These are phyloP conservation scores for Lanmaoa pseudosensibilis DNA, from an alignment of 768 basidiomycete species.

Conservation along the genomic window DNA sequence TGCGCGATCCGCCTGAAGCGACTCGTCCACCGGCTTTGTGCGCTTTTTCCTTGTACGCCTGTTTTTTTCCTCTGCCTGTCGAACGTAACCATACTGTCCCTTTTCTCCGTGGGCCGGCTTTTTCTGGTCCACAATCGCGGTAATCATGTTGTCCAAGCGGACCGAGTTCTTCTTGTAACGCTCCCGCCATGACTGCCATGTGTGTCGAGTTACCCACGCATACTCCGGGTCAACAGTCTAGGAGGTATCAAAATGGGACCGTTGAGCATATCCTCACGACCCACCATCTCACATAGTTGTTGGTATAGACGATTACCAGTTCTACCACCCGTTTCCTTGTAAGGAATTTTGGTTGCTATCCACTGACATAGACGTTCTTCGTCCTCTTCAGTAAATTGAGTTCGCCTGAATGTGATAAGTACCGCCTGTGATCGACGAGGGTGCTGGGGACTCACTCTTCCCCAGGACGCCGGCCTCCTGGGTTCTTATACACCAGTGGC, in stretches of 20 bases:
- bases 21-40: constrained; percentile 31
- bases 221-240: constrained; percentile 71
- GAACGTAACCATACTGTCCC: constrained; percentile 81
- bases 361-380: constrained; percentile 73
- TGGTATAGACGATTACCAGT: constrained; percentile 84
- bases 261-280: constrained; percentile 8
- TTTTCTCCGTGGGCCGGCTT: constrained; percentile 71
- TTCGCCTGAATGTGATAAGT: constrained; percentile 49
- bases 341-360: constrained; percentile 83
- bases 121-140: constrained; percentile 66
- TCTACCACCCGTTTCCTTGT: constrained; percentile 77
- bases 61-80: constrained; percentile 67
- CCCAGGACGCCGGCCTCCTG: constrained; percentile 75
- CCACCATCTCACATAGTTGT: constrained; percentile 72
- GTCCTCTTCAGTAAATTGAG: constrained; percentile 75
- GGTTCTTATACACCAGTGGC: constrained; percentile 79
- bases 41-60: constrained; percentile 57
- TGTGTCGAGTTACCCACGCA: constrained; percentile 78
- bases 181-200: constrained; percentile 90
- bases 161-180: constrained; percentile 81
- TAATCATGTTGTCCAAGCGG: constrained; percentile 65
- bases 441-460: constrained; percentile 59
- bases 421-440: not conserved
- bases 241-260: not conserved
- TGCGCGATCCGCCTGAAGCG: constrained; percentile 20